Evolutionary conservation across 208 protist species (phyloP).

Genomic region (Acanthamoeba lenticulata): DNA sequence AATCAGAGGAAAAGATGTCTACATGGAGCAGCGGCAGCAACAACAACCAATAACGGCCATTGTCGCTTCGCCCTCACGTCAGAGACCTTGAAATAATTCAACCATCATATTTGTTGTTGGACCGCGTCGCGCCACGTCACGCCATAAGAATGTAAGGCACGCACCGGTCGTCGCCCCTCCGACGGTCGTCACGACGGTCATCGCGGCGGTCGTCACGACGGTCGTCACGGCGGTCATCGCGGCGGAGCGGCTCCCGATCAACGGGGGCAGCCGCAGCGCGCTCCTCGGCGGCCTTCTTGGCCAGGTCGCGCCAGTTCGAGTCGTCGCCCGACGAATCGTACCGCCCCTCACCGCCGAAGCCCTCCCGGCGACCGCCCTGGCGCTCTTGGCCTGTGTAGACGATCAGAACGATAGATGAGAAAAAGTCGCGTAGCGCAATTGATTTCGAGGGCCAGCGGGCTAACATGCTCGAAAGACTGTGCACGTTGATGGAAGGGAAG

Average conservation of each 20-base stretch:
- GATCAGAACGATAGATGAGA: too few relatives aligned
- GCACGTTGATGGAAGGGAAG: not conserved
- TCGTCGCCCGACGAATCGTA: not conserved
- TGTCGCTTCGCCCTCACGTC: not conserved
- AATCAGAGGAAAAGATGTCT: too few relatives aligned
- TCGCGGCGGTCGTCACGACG: not conserved
- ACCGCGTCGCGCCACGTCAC: too few relatives aligned
- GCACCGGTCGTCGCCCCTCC: not conserved
- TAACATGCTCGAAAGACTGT: too few relatives aligned
- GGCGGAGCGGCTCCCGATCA: not conserved
- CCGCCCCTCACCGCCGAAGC: not conserved
- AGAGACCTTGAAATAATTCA: not conserved
- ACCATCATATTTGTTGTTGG: not conserved
- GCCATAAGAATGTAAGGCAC: not conserved
- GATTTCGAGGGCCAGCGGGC: too few relatives aligned
- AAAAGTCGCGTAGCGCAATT: too few relatives aligned
- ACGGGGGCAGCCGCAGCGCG: not conserved
- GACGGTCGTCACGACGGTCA: not conserved
- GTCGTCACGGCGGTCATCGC: not conserved
- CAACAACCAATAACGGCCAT: too few relatives aligned
- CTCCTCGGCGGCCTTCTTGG: conserved; percentile 41
- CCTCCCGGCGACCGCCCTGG: not conserved
- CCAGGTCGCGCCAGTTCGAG: conserved; percentile 22
- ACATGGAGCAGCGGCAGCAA: too few relatives aligned
- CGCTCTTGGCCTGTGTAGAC: not conserved